phyloP scores from a whole-genome alignment of 2,329 filamentous ascomycete species.

The Aspergillus ruber region DNA sequence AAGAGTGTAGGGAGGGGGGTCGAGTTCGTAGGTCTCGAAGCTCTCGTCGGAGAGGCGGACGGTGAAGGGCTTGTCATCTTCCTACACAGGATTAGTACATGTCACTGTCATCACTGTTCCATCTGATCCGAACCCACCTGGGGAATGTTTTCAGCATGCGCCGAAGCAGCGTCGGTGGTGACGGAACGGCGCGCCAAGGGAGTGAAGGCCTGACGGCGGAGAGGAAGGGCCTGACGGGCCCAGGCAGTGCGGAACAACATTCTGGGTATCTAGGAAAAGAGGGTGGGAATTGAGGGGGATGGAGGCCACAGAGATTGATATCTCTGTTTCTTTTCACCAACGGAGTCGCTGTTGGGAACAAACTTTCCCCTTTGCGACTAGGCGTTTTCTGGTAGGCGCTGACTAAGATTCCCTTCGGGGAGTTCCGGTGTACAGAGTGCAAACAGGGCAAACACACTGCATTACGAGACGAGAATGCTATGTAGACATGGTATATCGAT shows the following conservation, averaged over 20 bases:
- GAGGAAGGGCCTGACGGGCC: constrained; percentile 54
- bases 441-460: constrained; percentile 22
- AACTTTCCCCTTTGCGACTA: constrained; percentile 27
- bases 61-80: constrained; percentile 88
- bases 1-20: constrained; percentile 88
- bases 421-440: constrained; percentile 9
- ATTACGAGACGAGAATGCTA: no score
- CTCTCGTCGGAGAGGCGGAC: constrained; percentile 94
- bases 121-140: constrained; percentile 48
- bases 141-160: constrained; percentile 77
- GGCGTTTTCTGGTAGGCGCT: constrained; percentile 14
- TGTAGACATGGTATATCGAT: no score
- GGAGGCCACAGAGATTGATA: background rate
- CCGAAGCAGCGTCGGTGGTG: constrained; percentile 90
- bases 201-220: constrained; percentile 44
- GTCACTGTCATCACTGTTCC: constrained; percentile 15
- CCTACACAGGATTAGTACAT: constrained; percentile 46
- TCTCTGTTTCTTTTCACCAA: background rate
- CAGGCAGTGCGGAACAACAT: constrained; percentile 69
- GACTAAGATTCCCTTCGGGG: constrained; percentile 14
- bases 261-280: constrained; percentile 23
- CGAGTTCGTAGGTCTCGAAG: constrained; percentile 99
- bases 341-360: constrained; percentile 21
- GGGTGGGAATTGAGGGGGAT: background rate
- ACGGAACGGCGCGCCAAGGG: constrained; percentile 63